Base-by-base conservation (phyloP, 495 filamentous ascomycete species). In the Hypoxylon crocopeplum region DNA sequence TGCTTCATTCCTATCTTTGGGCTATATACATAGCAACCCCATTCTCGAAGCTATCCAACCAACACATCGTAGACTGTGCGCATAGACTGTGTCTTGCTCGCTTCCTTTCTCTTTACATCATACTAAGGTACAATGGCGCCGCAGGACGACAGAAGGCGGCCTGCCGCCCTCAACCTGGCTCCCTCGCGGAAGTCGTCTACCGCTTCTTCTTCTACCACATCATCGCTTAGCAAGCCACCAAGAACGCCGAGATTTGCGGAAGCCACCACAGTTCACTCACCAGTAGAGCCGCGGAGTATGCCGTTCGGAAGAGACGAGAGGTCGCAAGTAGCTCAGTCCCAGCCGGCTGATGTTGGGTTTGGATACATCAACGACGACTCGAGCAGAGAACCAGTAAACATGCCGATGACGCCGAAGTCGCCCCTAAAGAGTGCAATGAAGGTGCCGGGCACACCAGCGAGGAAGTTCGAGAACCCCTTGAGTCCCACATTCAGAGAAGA, bases 401-500 rank as follows among this genome's bases (percentile, higher is more conserved):
- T 79, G 71, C 85, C 75, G 16, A 79, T 76, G 73, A 88, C 87
- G 20, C 91, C 90, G 25, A 83, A 77, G 58, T 87, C 91, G 4
- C 88, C 89, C 12, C 74, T 96, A 49, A 93, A 91, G 80, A 93
- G 90, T 69, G 92, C 90, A 7, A 76, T 97, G 79, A 96, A 82
- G 72, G 82, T 89, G 5, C 92, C 92, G 12, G 91, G 91, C 2
- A 91, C 91, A 1, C 85, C 90, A 21, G 86, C 80, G 12, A 79
- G 87, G 62, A 82, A 79, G 25, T 65, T 86, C 17, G 72, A 80
- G 13, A 84, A 84, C 65, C 87, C 89, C 11, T 78, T 96, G 55
- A 96, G 91, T 71, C 91, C 93, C 17, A 97, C 92, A 1, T 96
- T 96, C 72, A 79, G 82, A 38, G 90, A 97, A 73, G 92, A 96